These are phyloP conservation scores for Aspergillus haitiensis DNA, from an alignment of 495 filamentous ascomycete genomes.

Conservation along the genomic window DNA sequence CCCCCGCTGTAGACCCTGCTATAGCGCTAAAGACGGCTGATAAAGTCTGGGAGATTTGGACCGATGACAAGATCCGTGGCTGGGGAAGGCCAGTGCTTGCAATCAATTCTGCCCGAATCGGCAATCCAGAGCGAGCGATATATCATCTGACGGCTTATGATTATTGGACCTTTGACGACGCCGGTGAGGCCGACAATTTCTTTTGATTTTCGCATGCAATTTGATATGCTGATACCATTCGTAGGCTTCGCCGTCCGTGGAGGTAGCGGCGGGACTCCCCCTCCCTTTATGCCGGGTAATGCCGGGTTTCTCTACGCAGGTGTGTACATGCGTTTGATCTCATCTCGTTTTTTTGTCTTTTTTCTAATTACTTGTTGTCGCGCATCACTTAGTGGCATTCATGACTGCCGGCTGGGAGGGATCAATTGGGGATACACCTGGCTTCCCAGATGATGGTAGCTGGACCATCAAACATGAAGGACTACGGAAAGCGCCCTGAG, in stretches of 20 bases:
- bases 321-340: not conserved
- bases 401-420: slow-evolving; percentile 21
- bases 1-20: slow-evolving; percentile 13
- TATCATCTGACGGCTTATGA: slow-evolving; percentile 23
- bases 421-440: slow-evolving; percentile 16
- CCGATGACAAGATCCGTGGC: slow-evolving; percentile 16
- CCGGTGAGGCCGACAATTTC: slow-evolving; percentile 9
- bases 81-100: slow-evolving; percentile 22
- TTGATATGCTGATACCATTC: not conserved
- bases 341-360: not conserved
- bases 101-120: slow-evolving; percentile 21
- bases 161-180: slow-evolving; percentile 24
- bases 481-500: slow-evolving; percentile 11
- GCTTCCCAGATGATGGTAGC: slow-evolving; percentile 17
- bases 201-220: not conserved
- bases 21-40: slow-evolving; percentile 17
- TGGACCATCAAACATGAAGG: slow-evolving; percentile 22
- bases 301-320: slow-evolving; percentile 21
- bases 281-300: slow-evolving; percentile 24
- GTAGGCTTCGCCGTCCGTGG: slow-evolving; percentile 21
- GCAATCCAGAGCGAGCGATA: slow-evolving; percentile 16
- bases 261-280: slow-evolving; percentile 21
- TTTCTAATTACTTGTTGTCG: not conserved
- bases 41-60: slow-evolving; percentile 18
- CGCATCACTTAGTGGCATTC: slow-evolving; percentile 14